Evolutionary conservation across 202 grass and related monocot genomes (phyloP), one percentile per base, ranked within the genome.

Genomic region (Setaria italica): DNA sequence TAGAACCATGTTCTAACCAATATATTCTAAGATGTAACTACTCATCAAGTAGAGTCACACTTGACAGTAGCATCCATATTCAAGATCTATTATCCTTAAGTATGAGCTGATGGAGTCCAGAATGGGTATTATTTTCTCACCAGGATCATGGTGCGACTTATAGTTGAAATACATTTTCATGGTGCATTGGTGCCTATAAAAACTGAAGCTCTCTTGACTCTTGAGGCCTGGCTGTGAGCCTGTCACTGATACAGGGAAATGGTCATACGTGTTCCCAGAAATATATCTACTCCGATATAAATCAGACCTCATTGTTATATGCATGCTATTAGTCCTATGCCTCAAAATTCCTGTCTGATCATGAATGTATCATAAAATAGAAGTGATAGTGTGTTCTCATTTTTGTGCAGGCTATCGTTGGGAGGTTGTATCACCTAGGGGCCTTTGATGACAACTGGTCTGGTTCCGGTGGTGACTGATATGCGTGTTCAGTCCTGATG

Each of bases 391-490:
- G 25, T 72, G 69, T 49, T 72, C 30, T 48, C 11, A 49, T 49
- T 49, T 72, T 30, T 3, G 11, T 49, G 21, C 69, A 72, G 45
- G 11, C 1, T 72, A 72, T 48, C 11, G 6, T 72, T 19, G 30
- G 0, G 2, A 48, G 21, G 69, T 46, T 71, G 20, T 48, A 3
- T 66, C 43, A 30, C 68, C 43, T 71, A 72, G 69, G 0, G 43
- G 45, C 69, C 69, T 72, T 4, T 29, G 69, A 72, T 72, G 45
- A 15, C 11, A 15, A 72, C 21, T 72, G 45, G 69, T 72, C 69
- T 0, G 68, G 68, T 29, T 48, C 43, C 0, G 43, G 42, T 29
- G 68, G n/a, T 2, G 43, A 71, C 12, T 48, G 29, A 71, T 4
- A n/a, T 15, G 68, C 11, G 20, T 48, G n/a, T 30, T 71, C 2